phyloP scores from a whole-genome alignment of 2,329 filamentous ascomycete genomes.

The Fusarium siculi region DNA sequence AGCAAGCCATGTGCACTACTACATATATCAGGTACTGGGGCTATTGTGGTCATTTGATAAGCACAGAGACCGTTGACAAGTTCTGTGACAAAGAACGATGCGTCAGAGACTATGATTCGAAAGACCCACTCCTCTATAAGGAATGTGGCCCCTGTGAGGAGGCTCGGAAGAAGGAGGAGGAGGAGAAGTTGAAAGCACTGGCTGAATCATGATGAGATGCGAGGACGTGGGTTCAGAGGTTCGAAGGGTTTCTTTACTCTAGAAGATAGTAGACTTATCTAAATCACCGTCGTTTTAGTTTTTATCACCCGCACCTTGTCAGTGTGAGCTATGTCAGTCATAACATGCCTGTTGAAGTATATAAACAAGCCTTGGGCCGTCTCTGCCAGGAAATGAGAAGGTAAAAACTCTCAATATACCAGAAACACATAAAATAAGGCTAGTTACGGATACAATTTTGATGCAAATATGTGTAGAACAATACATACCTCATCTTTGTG shows the following conservation, averaged over 20 bases:
- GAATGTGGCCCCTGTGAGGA: not conserved
- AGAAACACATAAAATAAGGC: accelerated
- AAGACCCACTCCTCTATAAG: not conserved
- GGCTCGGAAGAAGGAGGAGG: not conserved
- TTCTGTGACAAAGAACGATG: not conserved
- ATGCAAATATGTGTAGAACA: not conserved
- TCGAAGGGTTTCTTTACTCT: accelerated
- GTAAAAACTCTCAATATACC: accelerated
- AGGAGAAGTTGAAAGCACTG: not conserved
- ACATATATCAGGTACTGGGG: not conserved
- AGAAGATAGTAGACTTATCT: accelerated
- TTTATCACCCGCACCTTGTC: accelerated
- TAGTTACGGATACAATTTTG: accelerated
- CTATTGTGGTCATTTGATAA: not conserved
- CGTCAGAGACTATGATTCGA: not conserved
- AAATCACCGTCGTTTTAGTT: accelerated
- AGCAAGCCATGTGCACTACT: not conserved
- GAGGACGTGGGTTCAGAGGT: not conserved
- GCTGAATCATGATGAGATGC: not conserved
- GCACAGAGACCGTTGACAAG: not conserved
- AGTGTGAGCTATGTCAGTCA: not conserved
- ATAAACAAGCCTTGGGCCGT: not conserved
- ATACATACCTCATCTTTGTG: not conserved
- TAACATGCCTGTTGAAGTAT: accelerated
- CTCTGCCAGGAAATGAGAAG: accelerated